Base-by-base conservation (phyloP, 2,329 filamentous ascomycete genomes). In the Fusarium circinatum region DNA sequence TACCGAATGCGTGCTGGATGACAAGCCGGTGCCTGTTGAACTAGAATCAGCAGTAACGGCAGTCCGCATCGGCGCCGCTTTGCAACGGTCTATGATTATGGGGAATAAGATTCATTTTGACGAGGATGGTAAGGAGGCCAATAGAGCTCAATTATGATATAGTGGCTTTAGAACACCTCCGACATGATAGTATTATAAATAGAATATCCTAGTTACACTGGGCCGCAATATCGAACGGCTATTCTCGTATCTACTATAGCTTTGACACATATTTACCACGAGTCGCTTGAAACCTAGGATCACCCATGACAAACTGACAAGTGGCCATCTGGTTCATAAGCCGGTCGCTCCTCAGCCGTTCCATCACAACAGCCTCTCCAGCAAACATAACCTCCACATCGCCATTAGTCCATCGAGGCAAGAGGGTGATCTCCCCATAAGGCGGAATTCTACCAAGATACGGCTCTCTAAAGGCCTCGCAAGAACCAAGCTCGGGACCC, bases 21-120 rank as follows among this genome's bases (percentile, higher is more conserved):
- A 87, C 70, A 88, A 81, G 24, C 80, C 84, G 20, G 80, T 90
- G 54, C 89, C 89, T 1, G 84, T 92, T 75, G 87, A 88, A 79
- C 78, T 92, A 52, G 79, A 82, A 36, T 87, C 88, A 24, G 89
- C 89, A 5, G 87, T 92, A 20, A 84, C 88, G 64, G 86, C 89
- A 0, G 86, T 93, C 15, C 84, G 85, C 78, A 92, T 93, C 80
- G 91, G 89, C 1, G 85, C 85, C 54, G 89, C 88, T 10, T 78
- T 91, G 70, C 89, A 91, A 78, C 87, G 91, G 77, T 84, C 85
- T 20, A 79, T 91, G 79, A 84, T 87, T 56, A 85, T 83, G 0
- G 88, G 86, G 13, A 83, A 85, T 78, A 89, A 89, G 81, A 88
- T 91, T 38, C 84, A 83, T 58, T 93, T 92, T 75, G 87, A 91